Percentiles rank a stretch among this genome's conserved stretches.
phyloP scores from a whole-genome alignment of 305 asterid genomes.

The Solanum hybrid region DNA sequence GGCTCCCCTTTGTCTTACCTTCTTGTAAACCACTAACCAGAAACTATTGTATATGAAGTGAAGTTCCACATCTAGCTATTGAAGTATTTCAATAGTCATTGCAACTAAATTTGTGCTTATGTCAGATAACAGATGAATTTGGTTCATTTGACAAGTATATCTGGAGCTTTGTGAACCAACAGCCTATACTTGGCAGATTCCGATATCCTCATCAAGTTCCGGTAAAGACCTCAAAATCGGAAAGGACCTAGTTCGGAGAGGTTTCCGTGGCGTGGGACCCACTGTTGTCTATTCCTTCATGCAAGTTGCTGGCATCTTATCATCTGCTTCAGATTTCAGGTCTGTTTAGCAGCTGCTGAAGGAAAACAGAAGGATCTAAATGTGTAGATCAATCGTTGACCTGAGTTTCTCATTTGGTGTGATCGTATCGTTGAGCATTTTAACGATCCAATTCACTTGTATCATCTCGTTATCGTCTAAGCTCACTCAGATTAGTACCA shows the following conservation, averaged over 20 bases:
- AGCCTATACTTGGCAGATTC: too few species aligned
- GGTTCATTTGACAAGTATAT: too few species aligned
- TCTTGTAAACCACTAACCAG: fast-evolving
- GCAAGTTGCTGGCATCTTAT: background rate
- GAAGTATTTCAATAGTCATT: too few species aligned
- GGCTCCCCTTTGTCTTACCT: too few species aligned
- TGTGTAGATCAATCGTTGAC: background rate
- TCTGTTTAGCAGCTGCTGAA: too few species aligned
- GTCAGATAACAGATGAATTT: too few species aligned
- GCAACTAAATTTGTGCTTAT: too few species aligned
- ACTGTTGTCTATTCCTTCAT: background rate
- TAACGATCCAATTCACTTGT: background rate
- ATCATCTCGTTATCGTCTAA: background rate
- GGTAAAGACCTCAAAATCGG: background rate
- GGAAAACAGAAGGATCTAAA: background rate
- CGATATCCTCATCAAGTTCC: background rate
- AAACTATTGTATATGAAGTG: too few species aligned
- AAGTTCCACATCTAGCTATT: too few species aligned
- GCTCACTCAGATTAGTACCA: background rate
- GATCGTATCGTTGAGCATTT: background rate
- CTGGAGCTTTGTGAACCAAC: too few species aligned
- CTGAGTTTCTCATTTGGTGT: background rate
- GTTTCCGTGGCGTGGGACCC: background rate
- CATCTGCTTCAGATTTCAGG: too few species aligned
- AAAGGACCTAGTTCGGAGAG: background rate